Evolutionary conservation across 345 rosid genomes (phyloP).

Genomic region (Kernera saxatilis): DNA sequence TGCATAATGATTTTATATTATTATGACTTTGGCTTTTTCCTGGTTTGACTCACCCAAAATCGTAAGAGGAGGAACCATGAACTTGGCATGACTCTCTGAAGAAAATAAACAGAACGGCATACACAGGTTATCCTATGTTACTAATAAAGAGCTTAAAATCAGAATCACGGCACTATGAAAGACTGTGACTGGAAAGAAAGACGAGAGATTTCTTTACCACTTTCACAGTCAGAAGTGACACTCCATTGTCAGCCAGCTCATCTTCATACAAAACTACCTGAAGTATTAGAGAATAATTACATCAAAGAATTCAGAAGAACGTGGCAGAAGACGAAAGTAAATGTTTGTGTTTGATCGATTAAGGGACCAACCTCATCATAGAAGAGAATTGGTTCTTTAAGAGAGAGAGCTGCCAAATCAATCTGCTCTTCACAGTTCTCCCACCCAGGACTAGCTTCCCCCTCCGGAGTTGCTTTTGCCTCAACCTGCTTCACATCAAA

Average conservation of each 20-base stretch:
- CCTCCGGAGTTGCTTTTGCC: conserved; percentile 14
- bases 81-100: conserved; percentile 94
- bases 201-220: conserved; percentile 52
- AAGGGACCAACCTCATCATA: conserved; percentile 71
- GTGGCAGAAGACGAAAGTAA: background rate
- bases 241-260: conserved; percentile 93
- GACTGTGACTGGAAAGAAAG: background rate
- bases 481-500: conserved; percentile 16
- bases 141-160: background rate
- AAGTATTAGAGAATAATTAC: conserved; percentile 12
- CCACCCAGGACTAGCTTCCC: conserved; percentile 47
- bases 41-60: conserved; percentile 73
- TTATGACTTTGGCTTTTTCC: background rate
- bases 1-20: background rate
- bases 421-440: conserved; percentile 73
- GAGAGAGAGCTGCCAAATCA: conserved; percentile 66
- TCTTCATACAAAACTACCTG: conserved; percentile 96
- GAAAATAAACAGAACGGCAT: conserved; percentile 13
- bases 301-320: background rate
- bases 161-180: background rate
- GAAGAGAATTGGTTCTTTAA: conserved; percentile 95
- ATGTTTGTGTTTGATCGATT: background rate
- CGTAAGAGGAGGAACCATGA: conserved; percentile 95
- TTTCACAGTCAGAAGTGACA: conserved; percentile 86
- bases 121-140: conserved; percentile 7